These are phyloP conservation scores for Talaromyces sp. DNA, from an alignment of 2,329 filamentous ascomycete species.

Conservation along the genomic window DNA sequence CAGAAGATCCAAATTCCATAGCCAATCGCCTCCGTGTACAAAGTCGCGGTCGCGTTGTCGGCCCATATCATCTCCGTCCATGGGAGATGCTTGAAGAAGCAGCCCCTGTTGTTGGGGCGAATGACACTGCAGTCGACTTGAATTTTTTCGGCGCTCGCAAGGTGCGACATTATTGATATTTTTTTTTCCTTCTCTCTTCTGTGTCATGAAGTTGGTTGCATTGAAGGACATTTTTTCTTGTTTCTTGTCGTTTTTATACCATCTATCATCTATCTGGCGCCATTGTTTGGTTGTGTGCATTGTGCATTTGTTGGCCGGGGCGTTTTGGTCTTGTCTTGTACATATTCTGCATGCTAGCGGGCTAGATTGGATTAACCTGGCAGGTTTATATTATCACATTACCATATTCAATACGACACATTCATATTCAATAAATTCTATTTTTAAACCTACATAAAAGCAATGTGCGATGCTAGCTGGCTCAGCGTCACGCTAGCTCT, in stretches of 20 bases:
- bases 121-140: constrained; percentile 41
- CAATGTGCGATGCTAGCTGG: too few relatives aligned
- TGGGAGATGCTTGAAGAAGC: constrained; percentile 44
- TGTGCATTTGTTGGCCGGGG: constrained; percentile 1
- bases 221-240: not conserved
- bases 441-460: too few relatives aligned
- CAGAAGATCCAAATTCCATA: constrained; percentile 23
- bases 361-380: not conserved
- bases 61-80: constrained; percentile 30
- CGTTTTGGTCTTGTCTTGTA: constrained; percentile 4
- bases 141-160: constrained; percentile 37
- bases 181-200: not conserved
- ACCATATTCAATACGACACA: not conserved
- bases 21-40: constrained; percentile 32
- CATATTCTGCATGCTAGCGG: not conserved
- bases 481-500: too few relatives aligned
- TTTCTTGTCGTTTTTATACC: not conserved
- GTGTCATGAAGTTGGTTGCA: not conserved
- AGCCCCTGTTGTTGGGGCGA: constrained; percentile 38
- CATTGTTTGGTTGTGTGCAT: not conserved
- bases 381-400: not conserved
- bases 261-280: not conserved
- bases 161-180: constrained; percentile 19
- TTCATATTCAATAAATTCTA: not conserved
- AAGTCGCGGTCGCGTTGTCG: constrained; percentile 28